Conservation (phyloP, 441 rosid genomes). For the Gossypium aridum region DNA sequence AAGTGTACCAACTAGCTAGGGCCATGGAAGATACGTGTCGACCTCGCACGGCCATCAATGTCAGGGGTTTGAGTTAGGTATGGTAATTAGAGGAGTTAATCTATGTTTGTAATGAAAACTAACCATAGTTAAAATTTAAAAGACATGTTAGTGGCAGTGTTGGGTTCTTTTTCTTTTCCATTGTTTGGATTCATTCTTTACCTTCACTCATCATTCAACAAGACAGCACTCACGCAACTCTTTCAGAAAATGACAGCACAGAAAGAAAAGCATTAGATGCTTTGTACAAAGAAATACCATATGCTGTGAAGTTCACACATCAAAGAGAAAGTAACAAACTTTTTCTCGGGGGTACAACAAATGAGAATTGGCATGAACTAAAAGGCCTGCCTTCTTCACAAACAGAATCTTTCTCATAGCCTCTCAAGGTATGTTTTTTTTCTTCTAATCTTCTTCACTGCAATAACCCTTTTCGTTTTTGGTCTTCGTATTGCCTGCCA, state of each 20-base stretch:
- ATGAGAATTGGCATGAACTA: not conserved
- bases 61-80: slow-evolving; percentile 7
- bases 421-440: slow-evolving; percentile 18
- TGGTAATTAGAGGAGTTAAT: not conserved
- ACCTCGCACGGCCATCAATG: not conserved
- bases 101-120: not conserved
- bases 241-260: not conserved
- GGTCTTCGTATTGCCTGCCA: slow-evolving; percentile 16
- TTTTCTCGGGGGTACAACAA: not conserved
- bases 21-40: not conserved
- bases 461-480: not conserved
- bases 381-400: slow-evolving; percentile 4
- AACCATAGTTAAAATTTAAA: slow-evolving; percentile 21
- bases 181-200: slow-evolving; percentile 14
- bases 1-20: not conserved
- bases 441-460: slow-evolving; percentile 15
- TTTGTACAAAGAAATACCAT: slow-evolving; percentile 22
- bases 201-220: slow-evolving; percentile 10
- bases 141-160: not conserved
- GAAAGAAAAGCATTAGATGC: slow-evolving; percentile 29
- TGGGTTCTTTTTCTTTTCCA: slow-evolving; percentile 17
- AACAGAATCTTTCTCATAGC: slow-evolving; percentile 22
- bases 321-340: not conserved
- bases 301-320: slow-evolving; percentile 11
- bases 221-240: not conserved